phyloP scores from a whole-genome alignment of 352 stramenopile genomes.

The Phytophthora cactorum region DNA sequence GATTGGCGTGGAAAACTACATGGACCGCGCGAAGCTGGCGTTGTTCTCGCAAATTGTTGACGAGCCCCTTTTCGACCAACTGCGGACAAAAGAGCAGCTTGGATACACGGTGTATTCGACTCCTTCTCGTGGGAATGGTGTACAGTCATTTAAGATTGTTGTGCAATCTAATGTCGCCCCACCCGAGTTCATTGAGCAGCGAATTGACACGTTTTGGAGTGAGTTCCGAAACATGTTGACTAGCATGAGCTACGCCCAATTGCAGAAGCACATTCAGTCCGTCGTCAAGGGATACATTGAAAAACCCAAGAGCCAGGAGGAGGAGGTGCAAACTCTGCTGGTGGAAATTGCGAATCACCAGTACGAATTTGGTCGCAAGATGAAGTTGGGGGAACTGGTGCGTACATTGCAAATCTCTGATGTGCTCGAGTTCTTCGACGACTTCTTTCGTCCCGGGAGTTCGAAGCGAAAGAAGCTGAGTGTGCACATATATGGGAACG shows the following conservation, averaged over 20 bases:
- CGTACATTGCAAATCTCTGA: constrained; percentile 50
- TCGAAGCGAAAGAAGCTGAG: constrained; percentile 56
- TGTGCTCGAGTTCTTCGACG: constrained; percentile 76
- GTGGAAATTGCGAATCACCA: constrained; percentile 71
- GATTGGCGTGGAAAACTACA: constrained; percentile 49
- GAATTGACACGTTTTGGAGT: constrained; percentile 70
- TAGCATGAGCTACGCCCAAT: constrained; percentile 32
- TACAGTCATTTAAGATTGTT: constrained; percentile 77
- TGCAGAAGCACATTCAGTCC: constrained; percentile 65
- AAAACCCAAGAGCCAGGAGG: constrained; percentile 73
- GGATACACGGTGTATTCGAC: constrained; percentile 77
- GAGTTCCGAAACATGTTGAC: constrained; percentile 44
- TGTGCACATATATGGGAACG: constrained; percentile 62
- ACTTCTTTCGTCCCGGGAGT: constrained; percentile 41
- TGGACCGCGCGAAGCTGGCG: constrained; percentile 47
- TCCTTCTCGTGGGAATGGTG: constrained; percentile 43
- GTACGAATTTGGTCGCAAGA: constrained; percentile 73
- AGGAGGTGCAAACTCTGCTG: constrained; percentile 63
- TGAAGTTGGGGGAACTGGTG: constrained; percentile 49
- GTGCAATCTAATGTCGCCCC: constrained; percentile 78
- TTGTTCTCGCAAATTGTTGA: constrained; percentile 68
- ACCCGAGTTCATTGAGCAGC: constrained; percentile 67
- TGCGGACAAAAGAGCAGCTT: constrained; percentile 74
- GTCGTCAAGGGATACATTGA: constrained; percentile 72
- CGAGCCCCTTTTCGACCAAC: constrained; percentile 66